Evolutionary conservation across 1,139 yeast genomes (phyloP).

Genomic region (Insectozyma bohioensis): DNA sequence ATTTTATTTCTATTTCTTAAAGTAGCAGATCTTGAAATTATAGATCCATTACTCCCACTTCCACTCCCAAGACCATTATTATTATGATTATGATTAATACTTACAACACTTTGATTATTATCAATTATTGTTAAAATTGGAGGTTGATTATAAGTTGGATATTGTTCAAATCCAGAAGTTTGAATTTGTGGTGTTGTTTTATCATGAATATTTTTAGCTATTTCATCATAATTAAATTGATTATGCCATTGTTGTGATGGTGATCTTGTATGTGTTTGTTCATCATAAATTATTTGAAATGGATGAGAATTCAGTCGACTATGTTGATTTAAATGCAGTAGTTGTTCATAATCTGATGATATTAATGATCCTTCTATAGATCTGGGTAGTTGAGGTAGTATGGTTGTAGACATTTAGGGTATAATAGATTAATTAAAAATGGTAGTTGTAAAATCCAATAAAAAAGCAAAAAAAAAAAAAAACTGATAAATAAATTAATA

Average conservation of each 20-base stretch:
- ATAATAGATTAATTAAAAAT: too few relatives aligned
- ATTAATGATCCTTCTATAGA: neutral
- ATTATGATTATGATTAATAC: too few relatives aligned
- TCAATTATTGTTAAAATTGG: constrained; percentile 1
- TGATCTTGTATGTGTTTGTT: constrained; percentile 2
- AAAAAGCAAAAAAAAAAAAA: too few relatives aligned
- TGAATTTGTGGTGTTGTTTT: constrained; percentile 2
- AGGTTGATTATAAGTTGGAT: constrained; percentile 1
- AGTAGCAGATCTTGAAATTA: constrained; percentile 33
- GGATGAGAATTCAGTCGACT: constrained; percentile 21
- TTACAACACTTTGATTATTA: too few relatives aligned
- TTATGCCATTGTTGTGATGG: constrained; percentile 10
- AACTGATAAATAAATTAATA: too few relatives aligned
- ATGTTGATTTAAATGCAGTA: constrained; percentile 8
- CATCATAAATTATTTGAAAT: constrained; percentile 21
- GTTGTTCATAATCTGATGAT: neutral
- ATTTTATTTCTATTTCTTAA: constrained; percentile 32
- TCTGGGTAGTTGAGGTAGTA: neutral
- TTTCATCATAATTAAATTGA: constrained; percentile 8
- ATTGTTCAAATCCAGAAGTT: neutral
- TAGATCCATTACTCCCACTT: constrained; percentile 20
- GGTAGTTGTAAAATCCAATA: too few relatives aligned
- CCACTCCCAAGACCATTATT: too few relatives aligned
- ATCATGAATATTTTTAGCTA: constrained; percentile 8
- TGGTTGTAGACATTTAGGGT: neutral